Evolutionary conservation across 345 rosid species (phyloP), one percentile per base, ranked within the genome.

Genomic region (Eucalyptus globulus): DNA sequence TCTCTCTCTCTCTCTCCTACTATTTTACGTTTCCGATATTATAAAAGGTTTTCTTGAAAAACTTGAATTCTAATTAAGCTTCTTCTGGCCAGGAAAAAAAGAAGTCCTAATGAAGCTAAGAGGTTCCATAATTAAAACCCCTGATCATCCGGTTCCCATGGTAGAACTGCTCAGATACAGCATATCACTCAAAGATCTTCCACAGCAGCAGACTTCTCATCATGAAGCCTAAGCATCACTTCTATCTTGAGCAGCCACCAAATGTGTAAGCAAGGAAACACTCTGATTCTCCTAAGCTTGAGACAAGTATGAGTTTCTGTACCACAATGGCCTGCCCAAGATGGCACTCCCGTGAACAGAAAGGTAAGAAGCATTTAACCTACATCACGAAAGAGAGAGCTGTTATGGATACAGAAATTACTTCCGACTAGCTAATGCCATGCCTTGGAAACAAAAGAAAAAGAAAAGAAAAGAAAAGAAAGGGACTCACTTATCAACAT

Each of bases 351-450:
- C 98, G 87, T 97, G 98, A 62, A 95, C 93, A 69, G 98, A 95
- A 88, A 95, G 95, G 92, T 97, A 98, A 87, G 92, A 89, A 1
- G 94, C 97, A 90, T 98, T 96, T 92, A 97, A 94, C 97, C 99
- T 95, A 67, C 89, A 89, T 86, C 88, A 91, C 29, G 16, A 76
- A 76, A 40, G 29, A 40, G 27, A 76, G 47, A 76, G 85, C 85
- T 21, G 85, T 76, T 76, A 40, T 22, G 85, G 40, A 76, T 76
- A 26, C 29, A 76, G 9, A 76, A 76, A 76, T 11, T 40, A 76
- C 47, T 40, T 76, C 29, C 29, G 4, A 40, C 31, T 67, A 69
- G 80, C 31, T 44, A 72, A 40, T 47, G 53, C 27, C 50, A 87
- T 26, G 22, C 49, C 89, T 16, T 7, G 24, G 58, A 21, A 53